Base-by-base conservation (phyloP, 164 flowering plant genomes). In the Chimonanthus salicifolius region DNA sequence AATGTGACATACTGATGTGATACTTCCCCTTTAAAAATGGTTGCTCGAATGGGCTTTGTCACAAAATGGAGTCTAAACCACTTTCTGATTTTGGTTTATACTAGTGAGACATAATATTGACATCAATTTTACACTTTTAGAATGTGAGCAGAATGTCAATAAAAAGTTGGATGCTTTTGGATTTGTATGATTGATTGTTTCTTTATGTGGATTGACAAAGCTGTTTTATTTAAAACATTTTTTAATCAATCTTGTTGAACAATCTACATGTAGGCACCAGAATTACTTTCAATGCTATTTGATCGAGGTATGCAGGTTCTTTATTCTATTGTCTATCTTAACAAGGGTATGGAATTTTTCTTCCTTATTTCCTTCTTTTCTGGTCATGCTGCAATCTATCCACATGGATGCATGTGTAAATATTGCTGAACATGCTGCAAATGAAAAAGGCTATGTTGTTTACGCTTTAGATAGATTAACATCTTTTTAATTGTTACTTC, bases 211-310 rank as follows among this genome's bases (percentile, higher is more conserved):
- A 54, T n/a, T 54, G 16, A 13, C n/a, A 54, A 54, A 4, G 16
- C 10, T 54, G 60, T 54, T 54, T 54, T 54, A 13, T 9, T 54
- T 54, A 54, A 33, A 54, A 5, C 60, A 54, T 54, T 6, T 54
- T 54, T 11, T 54, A 10, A 54, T 54, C 60, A 58, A 4, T 10
- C 48, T 60, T 60, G n/a, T 58, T 80, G 58, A 43, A 48, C 72
- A 65, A 71, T 84, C 44, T 72, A 60, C 67, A 8, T 84, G 87
- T 88, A 94, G 99, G 99, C 99, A 67, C 97, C 96, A 7, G 97
- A 92, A 49, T 77, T 95, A 73, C 88, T 95, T 62, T 87, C 80
- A 54, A 67, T 85, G 71, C 84, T 95, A 48, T 95, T 95, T 86
- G 82, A 75, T 72, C 78, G 78, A 82, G 99, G 99, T 92, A 68